Conservation (phyloP, 768 basidiomycete genomes). For the Pisolithus marmoratus region DNA sequence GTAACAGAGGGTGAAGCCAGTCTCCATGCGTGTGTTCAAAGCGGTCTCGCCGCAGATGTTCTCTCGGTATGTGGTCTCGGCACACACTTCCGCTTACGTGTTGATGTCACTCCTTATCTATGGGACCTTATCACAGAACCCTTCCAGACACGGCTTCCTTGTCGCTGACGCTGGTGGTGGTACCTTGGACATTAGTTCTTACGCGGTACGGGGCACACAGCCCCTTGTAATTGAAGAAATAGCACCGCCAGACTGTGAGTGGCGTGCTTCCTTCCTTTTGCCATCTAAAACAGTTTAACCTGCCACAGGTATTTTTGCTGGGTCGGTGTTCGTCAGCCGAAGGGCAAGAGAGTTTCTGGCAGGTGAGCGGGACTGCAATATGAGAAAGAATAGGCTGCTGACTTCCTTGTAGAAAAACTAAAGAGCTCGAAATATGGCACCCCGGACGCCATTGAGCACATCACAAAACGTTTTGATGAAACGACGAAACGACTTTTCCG, state of each 20-base stretch:
- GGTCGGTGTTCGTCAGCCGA: conserved; percentile 77
- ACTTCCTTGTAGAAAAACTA: conserved; percentile 52
- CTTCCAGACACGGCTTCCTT: conserved; percentile 71
- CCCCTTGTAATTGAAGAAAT: conserved; percentile 80
- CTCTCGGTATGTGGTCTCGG: conserved; percentile 47
- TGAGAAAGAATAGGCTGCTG: not conserved
- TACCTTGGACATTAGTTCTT: conserved; percentile 76
- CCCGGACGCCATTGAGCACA: conserved; percentile 67
- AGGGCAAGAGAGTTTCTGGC: conserved; percentile 68
- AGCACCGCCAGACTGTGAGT: conserved; percentile 74
- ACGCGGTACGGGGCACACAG: conserved; percentile 62
- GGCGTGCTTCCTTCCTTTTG: not conserved
- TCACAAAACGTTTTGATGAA: conserved; percentile 76
- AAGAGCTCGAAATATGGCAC: conserved; percentile 69
- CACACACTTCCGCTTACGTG: not conserved
- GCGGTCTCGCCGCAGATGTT: conserved; percentile 71
- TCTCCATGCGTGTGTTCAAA: conserved; percentile 74
- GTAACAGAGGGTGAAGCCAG: conserved; percentile 84
- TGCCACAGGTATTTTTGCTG: conserved; percentile 66
- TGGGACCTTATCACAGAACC: conserved; percentile 41
- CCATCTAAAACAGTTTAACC: conserved; percentile 2
- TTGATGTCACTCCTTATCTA: not conserved
- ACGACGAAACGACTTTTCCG: conserved; percentile 78
- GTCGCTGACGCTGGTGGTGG: conserved; percentile 80
- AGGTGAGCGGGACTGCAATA: conserved; percentile 33